phyloP scores from a whole-genome alignment of 2,329 filamentous ascomycete species.

The Phaeoacremonium minimum region DNA sequence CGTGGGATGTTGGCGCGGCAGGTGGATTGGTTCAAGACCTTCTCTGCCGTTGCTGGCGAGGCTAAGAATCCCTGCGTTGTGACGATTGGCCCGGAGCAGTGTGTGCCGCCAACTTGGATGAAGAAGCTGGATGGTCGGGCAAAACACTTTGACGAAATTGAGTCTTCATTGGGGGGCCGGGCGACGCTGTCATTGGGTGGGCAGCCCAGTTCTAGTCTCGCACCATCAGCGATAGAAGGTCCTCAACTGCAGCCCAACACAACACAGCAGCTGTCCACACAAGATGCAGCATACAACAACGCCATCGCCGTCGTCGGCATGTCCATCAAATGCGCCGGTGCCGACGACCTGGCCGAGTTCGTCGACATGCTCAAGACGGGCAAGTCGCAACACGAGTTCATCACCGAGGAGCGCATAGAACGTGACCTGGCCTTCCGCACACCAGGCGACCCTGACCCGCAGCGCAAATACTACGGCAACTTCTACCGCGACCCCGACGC shows the following conservation, averaged over 20 bases:
- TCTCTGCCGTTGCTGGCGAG: slow-evolving; percentile 12
- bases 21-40: slow-evolving; percentile 26
- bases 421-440: slow-evolving; percentile 8
- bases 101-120: slow-evolving; percentile 24
- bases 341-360: slow-evolving; percentile 11
- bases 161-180: too few species aligned
- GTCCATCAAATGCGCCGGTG: slow-evolving; percentile 27
- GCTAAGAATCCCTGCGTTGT: slow-evolving; percentile 3
- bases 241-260: too few species aligned
- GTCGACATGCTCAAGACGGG: slow-evolving; percentile 13
- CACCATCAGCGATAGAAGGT: too few species aligned
- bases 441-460: background rate
- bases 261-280: too few species aligned
- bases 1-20: slow-evolving; percentile 25
- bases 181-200: too few species aligned
- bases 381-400: slow-evolving; percentile 9
- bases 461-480: slow-evolving; percentile 14
- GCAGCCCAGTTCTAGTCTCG: background rate
- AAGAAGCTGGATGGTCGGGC: slow-evolving; percentile 15
- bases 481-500: slow-evolving; percentile 16
- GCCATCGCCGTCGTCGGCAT: slow-evolving; percentile 32
- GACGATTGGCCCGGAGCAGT: slow-evolving; percentile 29
- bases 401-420: slow-evolving; percentile 7
- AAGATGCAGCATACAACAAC: too few species aligned
- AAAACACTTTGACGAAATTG: slow-evolving; percentile 9